Conservation (phyloP, 2,329 filamentous ascomycete genomes). For the Neofusicoccum laricinum region DNA sequence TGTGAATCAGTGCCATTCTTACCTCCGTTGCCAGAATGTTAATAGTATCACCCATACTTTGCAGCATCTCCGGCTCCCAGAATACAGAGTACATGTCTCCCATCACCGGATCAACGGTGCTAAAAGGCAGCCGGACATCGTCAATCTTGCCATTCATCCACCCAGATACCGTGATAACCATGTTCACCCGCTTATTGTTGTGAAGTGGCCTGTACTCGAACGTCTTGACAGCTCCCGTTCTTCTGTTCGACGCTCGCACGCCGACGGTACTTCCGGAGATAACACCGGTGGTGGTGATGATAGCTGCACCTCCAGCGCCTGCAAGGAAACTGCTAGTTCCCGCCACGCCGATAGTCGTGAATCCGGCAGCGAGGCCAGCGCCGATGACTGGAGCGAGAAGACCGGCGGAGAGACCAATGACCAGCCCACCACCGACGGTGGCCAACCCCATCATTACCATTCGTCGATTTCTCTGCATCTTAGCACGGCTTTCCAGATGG, state of each 20-base stretch:
- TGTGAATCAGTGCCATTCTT: slow-evolving; percentile 33
- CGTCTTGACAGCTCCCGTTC: slow-evolving; percentile 89
- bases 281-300: slow-evolving; percentile 88
- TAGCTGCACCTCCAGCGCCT: slow-evolving; percentile 84
- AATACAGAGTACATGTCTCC: slow-evolving; percentile 95
- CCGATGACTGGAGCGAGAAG: slow-evolving; percentile 91
- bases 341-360: slow-evolving; percentile 89
- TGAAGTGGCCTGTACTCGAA: slow-evolving; percentile 96
- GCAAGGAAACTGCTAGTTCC: slow-evolving; percentile 87
- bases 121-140: slow-evolving; percentile 91
- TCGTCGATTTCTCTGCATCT: slow-evolving; percentile 74
- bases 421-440: slow-evolving; percentile 88
- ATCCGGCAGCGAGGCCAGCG: slow-evolving; percentile 86
- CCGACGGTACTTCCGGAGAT: slow-evolving; percentile 85
- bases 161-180: slow-evolving; percentile 91
- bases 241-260: slow-evolving; percentile 75
- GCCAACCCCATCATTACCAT: slow-evolving; percentile 96
- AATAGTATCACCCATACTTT: slow-evolving; percentile 96
- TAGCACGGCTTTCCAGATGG: slow-evolving; percentile 82
- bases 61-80: slow-evolving; percentile 98
- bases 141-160: slow-evolving; percentile 99
- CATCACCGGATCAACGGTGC: slow-evolving; percentile 96
- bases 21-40: slow-evolving; percentile 98
- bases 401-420: slow-evolving; percentile 92
- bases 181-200: slow-evolving; percentile 96